Percentiles rank a stretch among this genome's conserved stretches.
phyloP scores from a whole-genome alignment of 2,329 filamentous ascomycete genomes.

The Diaporthe citri region DNA sequence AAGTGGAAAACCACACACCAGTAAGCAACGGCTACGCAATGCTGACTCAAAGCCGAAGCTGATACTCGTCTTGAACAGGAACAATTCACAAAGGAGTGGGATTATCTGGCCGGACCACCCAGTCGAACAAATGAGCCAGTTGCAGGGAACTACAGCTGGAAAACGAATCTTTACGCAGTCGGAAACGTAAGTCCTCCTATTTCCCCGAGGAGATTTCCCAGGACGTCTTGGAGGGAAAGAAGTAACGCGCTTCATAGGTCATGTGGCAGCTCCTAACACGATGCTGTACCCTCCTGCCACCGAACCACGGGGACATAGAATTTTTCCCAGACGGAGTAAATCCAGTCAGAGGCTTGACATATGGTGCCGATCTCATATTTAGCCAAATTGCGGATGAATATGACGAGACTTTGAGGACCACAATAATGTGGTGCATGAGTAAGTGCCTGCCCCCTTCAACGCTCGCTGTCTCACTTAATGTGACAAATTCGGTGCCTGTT shows the following conservation, averaged over 20 bases:
- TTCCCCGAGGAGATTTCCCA: neutral
- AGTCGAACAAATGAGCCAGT: neutral
- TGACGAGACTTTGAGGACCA: neutral
- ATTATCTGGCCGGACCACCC: neutral
- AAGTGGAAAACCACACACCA: neutral
- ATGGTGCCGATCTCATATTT: neutral
- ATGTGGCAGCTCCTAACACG: constrained; percentile 19
- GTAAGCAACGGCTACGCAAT: neutral
- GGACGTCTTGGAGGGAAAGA: neutral
- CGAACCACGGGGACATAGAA: neutral
- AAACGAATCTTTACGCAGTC: neutral
- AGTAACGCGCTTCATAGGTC: neutral
- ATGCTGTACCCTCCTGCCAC: neutral
- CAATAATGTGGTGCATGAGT: constrained; percentile 21
- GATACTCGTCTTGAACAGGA: neutral
- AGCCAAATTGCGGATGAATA: neutral
- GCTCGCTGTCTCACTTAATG: neutral
- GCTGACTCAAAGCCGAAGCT: neutral
- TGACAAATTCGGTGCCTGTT: neutral
- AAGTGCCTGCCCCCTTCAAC: too few relatives aligned
- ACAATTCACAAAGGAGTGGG: constrained; percentile 13
- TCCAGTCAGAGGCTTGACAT: neutral
- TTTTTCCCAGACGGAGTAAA: neutral
- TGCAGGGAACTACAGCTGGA: neutral
- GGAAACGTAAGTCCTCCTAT: neutral